phyloP scores from a whole-genome alignment of 805 yeast species.

The Maudiozyma bulderi region DNA sequence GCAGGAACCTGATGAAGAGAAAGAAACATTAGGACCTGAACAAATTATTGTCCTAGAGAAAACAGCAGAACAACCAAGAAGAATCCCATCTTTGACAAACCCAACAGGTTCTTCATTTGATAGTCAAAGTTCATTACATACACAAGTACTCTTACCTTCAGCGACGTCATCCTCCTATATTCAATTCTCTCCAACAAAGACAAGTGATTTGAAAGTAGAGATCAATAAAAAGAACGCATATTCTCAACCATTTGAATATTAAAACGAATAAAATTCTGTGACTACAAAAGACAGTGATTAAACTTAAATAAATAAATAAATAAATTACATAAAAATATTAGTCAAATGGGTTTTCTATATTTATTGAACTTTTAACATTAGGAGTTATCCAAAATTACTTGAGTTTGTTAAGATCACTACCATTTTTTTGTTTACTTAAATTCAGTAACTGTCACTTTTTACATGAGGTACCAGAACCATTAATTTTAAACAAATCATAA shows the following conservation, averaged over 20 bases:
- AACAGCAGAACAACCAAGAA: background rate
- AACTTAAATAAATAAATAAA: background rate
- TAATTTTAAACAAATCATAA: background rate
- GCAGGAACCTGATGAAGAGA: background rate
- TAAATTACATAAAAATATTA: background rate
- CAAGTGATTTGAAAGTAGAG: slow-evolving; percentile 11
- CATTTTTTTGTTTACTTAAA: background rate
- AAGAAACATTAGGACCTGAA: background rate
- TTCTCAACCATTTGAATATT: slow-evolving; percentile 25
- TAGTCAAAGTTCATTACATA: slow-evolving; percentile 4
- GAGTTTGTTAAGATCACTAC: background rate
- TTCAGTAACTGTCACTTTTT: background rate
- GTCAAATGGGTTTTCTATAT: background rate
- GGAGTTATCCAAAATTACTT: too few relatives aligned
- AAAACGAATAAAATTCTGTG: background rate
- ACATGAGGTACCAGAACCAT: background rate
- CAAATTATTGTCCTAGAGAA: background rate
- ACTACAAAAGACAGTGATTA: background rate
- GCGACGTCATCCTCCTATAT: slow-evolving; percentile 3
- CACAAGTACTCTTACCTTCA: slow-evolving; percentile 3
- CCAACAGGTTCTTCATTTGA: background rate
- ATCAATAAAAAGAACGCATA: slow-evolving; percentile 24
- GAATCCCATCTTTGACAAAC: background rate
- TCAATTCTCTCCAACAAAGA: slow-evolving; percentile 22
- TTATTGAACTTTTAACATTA: too few relatives aligned